Evolutionary conservation across 148 eudicot genomes (phyloP).

Genomic region (Nepenthes mirabilis): DNA sequence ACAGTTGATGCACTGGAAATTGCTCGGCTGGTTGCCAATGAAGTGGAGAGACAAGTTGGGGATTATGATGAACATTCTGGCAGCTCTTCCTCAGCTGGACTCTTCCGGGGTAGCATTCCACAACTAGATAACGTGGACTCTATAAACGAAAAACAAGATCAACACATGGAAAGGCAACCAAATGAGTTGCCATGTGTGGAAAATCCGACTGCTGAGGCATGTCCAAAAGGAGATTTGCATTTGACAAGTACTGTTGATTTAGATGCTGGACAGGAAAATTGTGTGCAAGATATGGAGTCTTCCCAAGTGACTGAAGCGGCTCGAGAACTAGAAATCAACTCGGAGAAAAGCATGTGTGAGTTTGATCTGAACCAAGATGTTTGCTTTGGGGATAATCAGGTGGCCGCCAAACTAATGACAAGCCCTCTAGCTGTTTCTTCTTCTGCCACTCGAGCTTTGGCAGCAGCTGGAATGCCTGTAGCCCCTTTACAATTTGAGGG

Average conservation of each 20-base stretch:
- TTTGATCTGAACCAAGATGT: constrained; percentile 72
- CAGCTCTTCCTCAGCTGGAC: constrained; percentile 56
- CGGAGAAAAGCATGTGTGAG: constrained; percentile 20
- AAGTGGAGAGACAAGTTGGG: constrained; percentile 71
- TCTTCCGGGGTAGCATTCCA: constrained; percentile 14
- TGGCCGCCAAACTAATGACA: constrained; percentile 18
- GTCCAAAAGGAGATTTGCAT: constrained; percentile 12
- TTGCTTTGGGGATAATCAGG: constrained; percentile 39
- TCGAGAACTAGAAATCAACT: constrained; percentile 21
- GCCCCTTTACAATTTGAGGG: constrained; percentile 81
- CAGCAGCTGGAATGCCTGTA: constrained; percentile 40
- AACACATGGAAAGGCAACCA: constrained; percentile 13
- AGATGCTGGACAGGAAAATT: constrained; percentile 21
- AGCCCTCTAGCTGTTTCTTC: constrained; percentile 55
- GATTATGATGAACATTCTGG: constrained; percentile 48
- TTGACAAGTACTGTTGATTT: constrained; percentile 14
- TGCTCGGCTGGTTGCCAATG: constrained; percentile 84
- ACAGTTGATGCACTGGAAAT: constrained; percentile 75
- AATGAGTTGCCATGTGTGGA: constrained; percentile 21
- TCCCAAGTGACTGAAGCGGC: constrained; percentile 39
- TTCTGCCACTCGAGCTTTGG: constrained; percentile 50
- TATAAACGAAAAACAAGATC: constrained; percentile 20
- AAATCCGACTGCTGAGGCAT: constrained; percentile 16
- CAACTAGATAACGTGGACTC: constrained; percentile 34
- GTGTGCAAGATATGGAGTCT: constrained; percentile 30